Base-by-base conservation (phyloP, 192 early-diverging fungal genomes). In the Linnemannia zychae region DNA sequence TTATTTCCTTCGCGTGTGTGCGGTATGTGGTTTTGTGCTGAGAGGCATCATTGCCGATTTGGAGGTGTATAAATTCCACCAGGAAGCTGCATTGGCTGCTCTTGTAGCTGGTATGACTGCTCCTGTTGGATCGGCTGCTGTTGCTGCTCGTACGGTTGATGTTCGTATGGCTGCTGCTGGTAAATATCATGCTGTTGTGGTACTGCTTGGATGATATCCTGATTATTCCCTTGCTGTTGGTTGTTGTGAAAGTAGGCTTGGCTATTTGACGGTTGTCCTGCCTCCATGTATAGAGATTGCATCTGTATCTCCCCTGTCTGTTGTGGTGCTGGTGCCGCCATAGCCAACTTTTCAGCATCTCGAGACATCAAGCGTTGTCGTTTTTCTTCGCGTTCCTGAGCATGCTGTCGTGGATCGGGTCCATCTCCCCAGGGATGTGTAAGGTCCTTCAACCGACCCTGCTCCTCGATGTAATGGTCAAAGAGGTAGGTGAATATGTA, bases 401-500 rank as follows among this genome's bases (percentile, higher is more conserved):
- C 65, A 67, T 81, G 78, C 9, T 63, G 78, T 44, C 78, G 52
- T 12, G 78, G 71, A 40, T 80, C 78, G 1, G 78, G 78, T 11
- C 78, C 78, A 57, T 57, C 38, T 4, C 78, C 78, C 78, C 78
- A 80, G 4, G 78, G 78, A 18, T 37, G 44, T 17, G 74, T 81
- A 34, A 81, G 24, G 20, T 81, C 79, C 33, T 11, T 74, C 6
- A 81, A 67, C 7, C 67, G 60, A 7, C 74, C 75, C 44, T 67
- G 65, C 7, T 73, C 75, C 52, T 83, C 81, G 47, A 77, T 77
- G 18, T 77, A 77, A 34, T 38, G 75, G 33, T 83, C 63, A 60
- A 77, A 68, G 34, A 74, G 50, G 36, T 77, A 73, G 31, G 76
- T 83, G 60, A 40, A 76, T 9, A 87, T 88, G 67, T 88, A 91